A percentile compares a stretch with the other conserved stretches of the same genome.
These are phyloP conservation scores for Suillus ampliporus DNA, from an alignment of 768 basidiomycete species.

Conservation along the genomic window DNA sequence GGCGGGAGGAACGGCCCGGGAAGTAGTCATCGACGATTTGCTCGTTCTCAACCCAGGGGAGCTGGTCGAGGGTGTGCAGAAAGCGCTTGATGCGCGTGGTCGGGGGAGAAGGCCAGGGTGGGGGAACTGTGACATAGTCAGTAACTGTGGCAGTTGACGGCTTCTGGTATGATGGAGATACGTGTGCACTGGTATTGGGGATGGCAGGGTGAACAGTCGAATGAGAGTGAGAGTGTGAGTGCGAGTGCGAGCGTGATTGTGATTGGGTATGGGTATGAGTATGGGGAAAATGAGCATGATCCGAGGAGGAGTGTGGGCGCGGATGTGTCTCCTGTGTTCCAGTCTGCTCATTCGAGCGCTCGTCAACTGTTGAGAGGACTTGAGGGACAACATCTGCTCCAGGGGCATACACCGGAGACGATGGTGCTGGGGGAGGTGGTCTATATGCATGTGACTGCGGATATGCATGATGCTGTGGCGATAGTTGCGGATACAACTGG, in stretches of 20 bases:
- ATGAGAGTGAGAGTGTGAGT: neutral
- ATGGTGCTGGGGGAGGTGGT: constrained; percentile 1
- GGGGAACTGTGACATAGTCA: constrained; percentile 17
- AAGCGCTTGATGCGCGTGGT: constrained; percentile 43
- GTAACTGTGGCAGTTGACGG: constrained; percentile 7
- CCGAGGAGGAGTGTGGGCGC: neutral
- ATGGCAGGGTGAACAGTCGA: neutral
- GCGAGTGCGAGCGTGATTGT: neutral
- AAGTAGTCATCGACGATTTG: constrained; percentile 52
- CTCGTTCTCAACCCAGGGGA: constrained; percentile 51
- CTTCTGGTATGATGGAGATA: neutral
- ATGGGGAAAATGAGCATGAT: neutral
- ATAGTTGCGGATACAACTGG: neutral
- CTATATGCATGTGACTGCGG: neutral
- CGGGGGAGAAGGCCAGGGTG: constrained; percentile 27
- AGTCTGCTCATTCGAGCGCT: constrained; percentile 7
- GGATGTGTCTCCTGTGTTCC: constrained; percentile 1
- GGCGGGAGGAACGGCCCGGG: constrained; percentile 37
- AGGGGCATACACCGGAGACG: neutral
- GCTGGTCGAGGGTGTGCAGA: constrained; percentile 38
- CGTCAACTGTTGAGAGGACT: constrained; percentile 6
- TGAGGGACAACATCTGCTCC: constrained; percentile 4
- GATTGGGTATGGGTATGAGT: neutral
- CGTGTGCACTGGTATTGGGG: neutral
- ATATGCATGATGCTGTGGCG: constrained; percentile 1